A percentile compares a stretch with the other conserved stretches of the same genome.
These are phyloP conservation scores for Fusarium xylarioides DNA, from an alignment of 2,329 filamentous ascomycete species.

Conservation along the genomic window DNA sequence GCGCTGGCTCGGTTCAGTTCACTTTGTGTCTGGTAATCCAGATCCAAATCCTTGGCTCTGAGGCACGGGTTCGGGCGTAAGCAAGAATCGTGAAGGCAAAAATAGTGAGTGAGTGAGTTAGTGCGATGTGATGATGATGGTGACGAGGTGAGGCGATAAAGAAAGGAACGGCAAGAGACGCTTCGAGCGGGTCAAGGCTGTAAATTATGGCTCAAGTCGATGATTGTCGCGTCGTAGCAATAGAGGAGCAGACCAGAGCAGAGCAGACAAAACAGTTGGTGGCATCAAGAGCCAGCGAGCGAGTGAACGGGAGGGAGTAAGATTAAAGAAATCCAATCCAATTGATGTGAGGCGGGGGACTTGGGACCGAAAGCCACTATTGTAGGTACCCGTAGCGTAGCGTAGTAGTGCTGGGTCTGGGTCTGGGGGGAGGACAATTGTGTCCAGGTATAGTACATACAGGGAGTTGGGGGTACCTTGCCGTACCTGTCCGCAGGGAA, in stretches of 20 bases:
- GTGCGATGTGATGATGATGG: not conserved
- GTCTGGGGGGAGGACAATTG: not conserved
- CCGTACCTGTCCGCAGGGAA: not conserved
- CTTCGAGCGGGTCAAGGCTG: conserved; percentile 13
- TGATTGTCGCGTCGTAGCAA: conserved; percentile 20
- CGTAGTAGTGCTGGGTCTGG: not conserved
- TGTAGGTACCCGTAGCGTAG: conserved; percentile 27
- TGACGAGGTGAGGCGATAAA: conserved; percentile 9
- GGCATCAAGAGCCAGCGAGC: conserved; percentile 28
- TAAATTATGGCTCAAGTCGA: conserved; percentile 24
- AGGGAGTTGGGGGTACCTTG: not conserved
- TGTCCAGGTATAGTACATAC: not conserved
- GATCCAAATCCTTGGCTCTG: conserved; percentile 21
- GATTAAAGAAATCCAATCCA: conserved; percentile 31
- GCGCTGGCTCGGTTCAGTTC: conserved; percentile 28
- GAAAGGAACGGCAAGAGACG: not conserved
- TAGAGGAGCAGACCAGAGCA: conserved; percentile 19
- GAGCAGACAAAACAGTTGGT: conserved; percentile 23
- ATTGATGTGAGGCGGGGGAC: conserved; percentile 30
- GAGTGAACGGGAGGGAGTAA: conserved; percentile 28
- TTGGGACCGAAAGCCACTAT: conserved; percentile 29
- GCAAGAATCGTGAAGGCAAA: conserved; percentile 16
- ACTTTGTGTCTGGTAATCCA: not conserved
- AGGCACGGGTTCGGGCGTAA: conserved; percentile 26
- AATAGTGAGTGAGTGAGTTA: not conserved